phyloP scores from a whole-genome alignment of 768 basidiomycete genomes.

The Russula olivacea region DNA sequence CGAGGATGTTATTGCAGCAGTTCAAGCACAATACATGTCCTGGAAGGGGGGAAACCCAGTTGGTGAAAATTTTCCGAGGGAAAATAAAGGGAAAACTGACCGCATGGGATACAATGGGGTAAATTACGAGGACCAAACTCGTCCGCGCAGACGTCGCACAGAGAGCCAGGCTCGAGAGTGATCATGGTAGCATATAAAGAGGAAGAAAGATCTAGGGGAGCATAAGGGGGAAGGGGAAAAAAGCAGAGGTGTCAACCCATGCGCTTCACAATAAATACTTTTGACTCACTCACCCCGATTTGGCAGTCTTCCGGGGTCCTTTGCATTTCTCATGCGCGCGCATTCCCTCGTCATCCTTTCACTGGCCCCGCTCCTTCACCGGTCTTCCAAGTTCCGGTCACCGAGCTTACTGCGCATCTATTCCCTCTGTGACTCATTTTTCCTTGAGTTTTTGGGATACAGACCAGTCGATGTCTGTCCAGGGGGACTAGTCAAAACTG shows the following conservation, averaged over 20 bases:
- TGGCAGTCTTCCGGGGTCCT: slow-evolving; percentile 22
- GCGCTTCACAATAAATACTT: slow-evolving; percentile 18
- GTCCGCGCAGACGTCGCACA: slow-evolving; percentile 88
- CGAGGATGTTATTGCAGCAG: slow-evolving; percentile 75
- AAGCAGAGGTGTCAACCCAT: slow-evolving; percentile 5
- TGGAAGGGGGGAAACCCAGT: slow-evolving; percentile 31
- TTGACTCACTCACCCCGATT: slow-evolving; percentile 13
- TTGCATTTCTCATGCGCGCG: slow-evolving; percentile 1
- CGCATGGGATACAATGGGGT: slow-evolving; percentile 79
- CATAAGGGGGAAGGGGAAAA: slow-evolving; percentile 16
- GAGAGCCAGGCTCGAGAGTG: slow-evolving; percentile 74
- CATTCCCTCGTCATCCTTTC: neutral
- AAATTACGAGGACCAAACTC: slow-evolving; percentile 69
- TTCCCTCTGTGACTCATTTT: neutral
- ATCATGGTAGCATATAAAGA: slow-evolving; percentile 47
- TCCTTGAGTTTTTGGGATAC: neutral
- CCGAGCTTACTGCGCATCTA: neutral
- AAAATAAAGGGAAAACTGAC: slow-evolving; percentile 39
- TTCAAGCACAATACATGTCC: slow-evolving; percentile 75
- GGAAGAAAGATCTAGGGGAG: slow-evolving; percentile 21
- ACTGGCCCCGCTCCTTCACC: slow-evolving; percentile 4
- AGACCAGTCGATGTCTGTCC: neutral
- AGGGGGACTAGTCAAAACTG: slow-evolving; percentile 4
- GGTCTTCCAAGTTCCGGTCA: neutral
- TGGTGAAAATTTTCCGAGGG: slow-evolving; percentile 28